Evolutionary conservation across 73 alveolate genomes (phyloP).

Genomic region (Breviolum minutum): DNA sequence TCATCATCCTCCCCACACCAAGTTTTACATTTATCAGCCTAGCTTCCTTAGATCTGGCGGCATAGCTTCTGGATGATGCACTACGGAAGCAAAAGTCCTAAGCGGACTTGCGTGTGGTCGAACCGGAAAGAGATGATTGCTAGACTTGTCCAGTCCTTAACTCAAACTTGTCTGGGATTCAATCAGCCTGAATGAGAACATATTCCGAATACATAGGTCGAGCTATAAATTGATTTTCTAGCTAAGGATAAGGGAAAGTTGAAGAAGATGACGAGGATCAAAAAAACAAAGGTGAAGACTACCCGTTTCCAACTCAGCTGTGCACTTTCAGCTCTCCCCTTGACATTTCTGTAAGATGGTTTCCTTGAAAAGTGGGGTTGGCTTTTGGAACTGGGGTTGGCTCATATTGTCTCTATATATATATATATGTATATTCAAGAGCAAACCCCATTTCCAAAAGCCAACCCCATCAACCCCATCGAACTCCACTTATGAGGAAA

Average conservation of each 20-base stretch:
- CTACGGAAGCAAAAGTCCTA: not conserved
- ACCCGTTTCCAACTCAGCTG: not conserved
- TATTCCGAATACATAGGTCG: not conserved
- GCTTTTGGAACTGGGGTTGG: not conserved
- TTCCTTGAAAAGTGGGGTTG: not conserved
- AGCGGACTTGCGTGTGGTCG: conserved; percentile 1
- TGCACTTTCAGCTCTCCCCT: not conserved
- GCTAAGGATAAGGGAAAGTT: conserved; percentile 20
- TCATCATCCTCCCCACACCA: not conserved
- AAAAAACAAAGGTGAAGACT: not conserved
- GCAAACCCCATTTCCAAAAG: not conserved
- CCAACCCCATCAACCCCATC: not conserved
- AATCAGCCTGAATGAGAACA: not conserved
- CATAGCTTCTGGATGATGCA: conserved; percentile 35
- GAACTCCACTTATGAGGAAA: not conserved
- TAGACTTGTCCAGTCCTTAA: not conserved
- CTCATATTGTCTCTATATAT: no score
- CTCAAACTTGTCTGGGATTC: not conserved
- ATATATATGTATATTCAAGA: no score
- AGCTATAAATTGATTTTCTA: not conserved
- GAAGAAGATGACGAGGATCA: conserved; percentile 6
- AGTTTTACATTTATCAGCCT: not conserved
- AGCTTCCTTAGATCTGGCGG: conserved; percentile 15
- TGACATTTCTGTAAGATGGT: not conserved
- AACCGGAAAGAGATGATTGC: conserved; percentile 13